Evolutionary conservation across 495 filamentous ascomycete genomes (phyloP).

Genomic region (Trichoderma asperelloides): DNA sequence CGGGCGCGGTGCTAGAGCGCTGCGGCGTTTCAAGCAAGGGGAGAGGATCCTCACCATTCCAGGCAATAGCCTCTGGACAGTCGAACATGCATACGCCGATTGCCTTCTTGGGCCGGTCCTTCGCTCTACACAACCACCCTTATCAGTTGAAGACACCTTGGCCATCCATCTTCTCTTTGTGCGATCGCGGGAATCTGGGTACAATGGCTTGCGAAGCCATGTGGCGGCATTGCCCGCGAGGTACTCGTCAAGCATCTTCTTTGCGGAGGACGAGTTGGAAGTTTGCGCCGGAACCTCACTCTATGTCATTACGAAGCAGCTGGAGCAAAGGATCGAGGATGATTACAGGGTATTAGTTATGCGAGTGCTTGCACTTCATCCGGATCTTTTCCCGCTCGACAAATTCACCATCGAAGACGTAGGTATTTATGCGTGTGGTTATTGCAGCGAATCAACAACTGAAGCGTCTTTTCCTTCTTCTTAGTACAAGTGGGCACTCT

Average conservation of each 20-base stretch:
- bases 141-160: constrained; percentile 26
- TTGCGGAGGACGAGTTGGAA: constrained; percentile 22
- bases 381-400: constrained; percentile 23
- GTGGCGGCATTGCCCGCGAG: constrained; percentile 21
- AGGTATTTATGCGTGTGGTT: constrained; percentile 15
- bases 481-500: constrained; percentile 27
- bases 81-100: constrained; percentile 26
- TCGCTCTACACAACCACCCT: constrained; percentile 21
- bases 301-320: constrained; percentile 24
- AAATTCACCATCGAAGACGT: constrained; percentile 25
- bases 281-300: constrained; percentile 23
- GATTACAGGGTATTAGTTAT: constrained; percentile 20
- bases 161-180: constrained; percentile 24
- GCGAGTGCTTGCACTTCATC: constrained; percentile 21
- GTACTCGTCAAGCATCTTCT: constrained; percentile 26
- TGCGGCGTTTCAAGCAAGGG: constrained; percentile 23
- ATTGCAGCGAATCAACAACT: constrained; percentile 16
- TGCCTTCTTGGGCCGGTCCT: constrained; percentile 22
- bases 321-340: constrained; percentile 20
- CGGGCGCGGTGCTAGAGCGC: constrained; percentile 21
- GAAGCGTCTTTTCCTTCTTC: constrained; percentile 14
- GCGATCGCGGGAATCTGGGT: constrained; percentile 23
- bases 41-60: constrained; percentile 25
- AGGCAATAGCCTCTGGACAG: constrained; percentile 21
- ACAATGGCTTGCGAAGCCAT: constrained; percentile 23